Base-by-base conservation (phyloP, 2,329 filamentous ascomycete species). In the Colletotrichum sp. region DNA sequence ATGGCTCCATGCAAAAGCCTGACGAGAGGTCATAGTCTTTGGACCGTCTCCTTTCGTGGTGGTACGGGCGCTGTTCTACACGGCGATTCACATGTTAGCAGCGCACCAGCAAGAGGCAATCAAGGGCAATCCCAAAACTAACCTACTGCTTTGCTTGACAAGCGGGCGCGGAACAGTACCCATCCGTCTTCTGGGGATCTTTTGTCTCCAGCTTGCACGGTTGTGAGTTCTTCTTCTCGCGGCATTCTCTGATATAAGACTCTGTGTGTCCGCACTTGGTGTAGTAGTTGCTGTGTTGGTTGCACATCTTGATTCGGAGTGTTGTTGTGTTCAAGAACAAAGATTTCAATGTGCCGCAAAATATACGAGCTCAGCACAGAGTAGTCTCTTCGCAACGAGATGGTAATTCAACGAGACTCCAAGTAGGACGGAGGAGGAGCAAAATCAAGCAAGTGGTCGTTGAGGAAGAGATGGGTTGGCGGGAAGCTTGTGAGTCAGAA, bases 121-220 rank as follows among this genome's bases (percentile, higher is more conserved):
- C 32, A 44, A 36, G 39, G 9, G 57, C 57, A 61, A 60, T 44
- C 15, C 39, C 52, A 68, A 63, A 55, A 77, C 77, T 73, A 57
- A 78, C 75, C 77, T 78, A 78, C 75, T 72, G 59, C 69, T 39
- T 61, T 8, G 74, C 75, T 25, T 68, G 44, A n/a, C 27, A 22
- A 48, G 75, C 68, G 65, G 75, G 77, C 15, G 36, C 55, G 34
- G 60, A 69, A 36, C 76, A 77, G 44, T 59, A 39, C 11, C 68
- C 27, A n/a, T 34, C 48, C 28, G 19, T n/a, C n/a, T 25, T 44
- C 22, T 22, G 19, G 19, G 61, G 34, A 27, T 30, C 55, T 30
- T 59, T 59, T 16, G 55, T 27, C 19, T 59, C 55, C 25, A 30
- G 22, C 27, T 30, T 59, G 55, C 55, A 59, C 13, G 55, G 16